Conservation (phyloP, 1,284 basidiomycete species). For the Cutaneotrichosporon arboriforme region DNA sequence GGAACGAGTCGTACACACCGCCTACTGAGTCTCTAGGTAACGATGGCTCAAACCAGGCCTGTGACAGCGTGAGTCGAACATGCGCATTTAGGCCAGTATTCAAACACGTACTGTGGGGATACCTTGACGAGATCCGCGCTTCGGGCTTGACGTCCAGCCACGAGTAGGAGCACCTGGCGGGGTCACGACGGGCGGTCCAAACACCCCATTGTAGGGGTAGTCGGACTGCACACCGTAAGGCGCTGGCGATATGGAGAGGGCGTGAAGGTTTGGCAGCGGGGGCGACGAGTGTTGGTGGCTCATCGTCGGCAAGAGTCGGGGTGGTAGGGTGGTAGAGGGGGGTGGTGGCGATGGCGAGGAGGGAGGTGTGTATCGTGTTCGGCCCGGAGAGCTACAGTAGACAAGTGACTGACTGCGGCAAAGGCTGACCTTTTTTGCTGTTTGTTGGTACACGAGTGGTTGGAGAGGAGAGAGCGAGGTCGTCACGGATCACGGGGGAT, state of each 20-base stretch:
- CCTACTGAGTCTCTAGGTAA: slow-evolving; percentile 16
- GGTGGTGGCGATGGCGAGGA: neutral
- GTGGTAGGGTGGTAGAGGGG: neutral
- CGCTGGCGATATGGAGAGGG: slow-evolving; percentile 34
- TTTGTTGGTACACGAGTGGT: neutral
- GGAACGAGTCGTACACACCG: slow-evolving; percentile 24
- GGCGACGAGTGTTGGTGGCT: slow-evolving; percentile 30
- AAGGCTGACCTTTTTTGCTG: neutral
- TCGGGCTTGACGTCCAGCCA: slow-evolving; percentile 26
- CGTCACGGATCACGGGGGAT: neutral
- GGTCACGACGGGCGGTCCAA: slow-evolving; percentile 35
- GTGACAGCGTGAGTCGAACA: neutral
- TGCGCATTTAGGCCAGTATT: neutral
- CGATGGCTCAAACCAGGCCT: slow-evolving; percentile 43
- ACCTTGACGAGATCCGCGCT: slow-evolving; percentile 38
- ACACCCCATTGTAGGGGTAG: slow-evolving; percentile 44
- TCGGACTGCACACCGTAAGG: slow-evolving; percentile 24
- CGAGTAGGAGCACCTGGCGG: slow-evolving; percentile 22
- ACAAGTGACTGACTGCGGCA: no score
- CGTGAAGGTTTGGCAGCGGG: slow-evolving; percentile 39
- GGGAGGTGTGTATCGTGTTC: neutral
- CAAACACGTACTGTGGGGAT: slow-evolving; percentile 32
- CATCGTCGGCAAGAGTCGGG: slow-evolving; percentile 4
- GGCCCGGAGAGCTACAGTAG: no score
- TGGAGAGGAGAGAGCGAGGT: neutral